Evolutionary conservation across 2,329 filamentous ascomycete genomes (phyloP).

Genomic region (Nothopassalora personata): DNA sequence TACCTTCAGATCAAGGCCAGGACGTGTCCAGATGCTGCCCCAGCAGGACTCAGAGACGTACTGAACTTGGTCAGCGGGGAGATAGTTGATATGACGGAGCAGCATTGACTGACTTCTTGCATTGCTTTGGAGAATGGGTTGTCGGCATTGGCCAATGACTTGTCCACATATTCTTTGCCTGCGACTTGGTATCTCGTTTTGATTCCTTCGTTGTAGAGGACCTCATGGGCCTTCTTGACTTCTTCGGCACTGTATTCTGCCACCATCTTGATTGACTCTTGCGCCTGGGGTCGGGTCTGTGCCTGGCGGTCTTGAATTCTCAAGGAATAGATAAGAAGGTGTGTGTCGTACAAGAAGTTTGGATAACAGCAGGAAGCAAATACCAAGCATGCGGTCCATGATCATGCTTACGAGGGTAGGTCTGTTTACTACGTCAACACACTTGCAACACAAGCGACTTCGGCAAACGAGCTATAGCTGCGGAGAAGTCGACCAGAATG

Average conservation of each 20-base stretch:
- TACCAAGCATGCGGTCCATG: background rate
- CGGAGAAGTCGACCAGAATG: background rate
- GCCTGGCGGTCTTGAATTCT: background rate
- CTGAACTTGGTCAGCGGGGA: slow-evolving; percentile 12
- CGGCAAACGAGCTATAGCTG: background rate
- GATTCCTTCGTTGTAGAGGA: slow-evolving; percentile 57
- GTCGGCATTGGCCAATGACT: slow-evolving; percentile 50
- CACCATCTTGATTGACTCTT: slow-evolving; percentile 12
- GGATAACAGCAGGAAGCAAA: background rate
- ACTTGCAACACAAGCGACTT: background rate
- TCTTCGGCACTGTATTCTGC: slow-evolving; percentile 26
- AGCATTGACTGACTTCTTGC: slow-evolving; percentile 47
- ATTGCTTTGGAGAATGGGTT: slow-evolving; percentile 56
- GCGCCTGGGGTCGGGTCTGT: too few relatives aligned
- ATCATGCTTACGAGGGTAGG: background rate
- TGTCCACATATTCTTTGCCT: slow-evolving; percentile 57
- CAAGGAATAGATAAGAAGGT: background rate
- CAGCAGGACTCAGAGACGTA: slow-evolving; percentile 59
- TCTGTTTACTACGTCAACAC: background rate
- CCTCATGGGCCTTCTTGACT: slow-evolving; percentile 42
- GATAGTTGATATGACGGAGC: background rate
- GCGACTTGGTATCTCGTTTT: slow-evolving; percentile 56
- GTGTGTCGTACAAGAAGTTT: background rate
- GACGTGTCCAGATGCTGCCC: slow-evolving; percentile 60
- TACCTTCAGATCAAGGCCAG: slow-evolving; percentile 57